Base-by-base conservation (phyloP, 2,329 filamentous ascomycete species). In the Neonectria faginata region DNA sequence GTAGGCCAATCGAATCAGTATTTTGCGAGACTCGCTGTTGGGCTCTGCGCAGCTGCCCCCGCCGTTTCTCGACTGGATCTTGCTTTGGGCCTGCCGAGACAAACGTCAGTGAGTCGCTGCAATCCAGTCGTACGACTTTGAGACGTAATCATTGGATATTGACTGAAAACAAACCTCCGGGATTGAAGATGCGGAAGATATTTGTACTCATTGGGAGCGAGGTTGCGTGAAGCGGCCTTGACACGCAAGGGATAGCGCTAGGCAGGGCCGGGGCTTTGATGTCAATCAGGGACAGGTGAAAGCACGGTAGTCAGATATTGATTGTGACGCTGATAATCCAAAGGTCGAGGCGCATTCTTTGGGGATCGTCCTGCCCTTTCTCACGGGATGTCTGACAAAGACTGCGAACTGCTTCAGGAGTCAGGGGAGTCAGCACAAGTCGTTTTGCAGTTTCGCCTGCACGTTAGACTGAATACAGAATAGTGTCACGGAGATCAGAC, bases 171-270 rank as follows among this genome's bases (percentile, higher is more conserved):
- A 22, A 2, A 77, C 76, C 76, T 16, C 57, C 63, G 7, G 76
- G 76, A 8, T 77, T 78, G n/a, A 78, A 78, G 3, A 78, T 77
- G 20, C 75, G 75, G 29, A 78, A 78, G 29, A 78, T 76, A 42
- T 27, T 52, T 33, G 61, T 67, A 33, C 60, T 41, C 70, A 73
- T 73, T 12, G 16, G 18, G 29, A 12, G 29, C 12, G 50, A 27
- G 9, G 29, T 3, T 47, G 41, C 29, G 36, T 14, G 25, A 45
- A 1, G 41, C 9, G 44, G 10, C 8, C 25, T 12, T 10, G 14
- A 11, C 10, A 48, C 25, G 6, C n/a, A 2, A 18, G 16, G 8
- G 16, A 16, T 3, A 31, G 27, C 16, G 5, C 16, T 31, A 6
- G 10, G 2, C 18, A 11, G 27, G 48, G 18, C 12, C 14, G 4